These are phyloP conservation scores for Rhizophagus prolifer DNA, from an alignment of 192 early-diverging fungal genomes.

Conservation along the genomic window DNA sequence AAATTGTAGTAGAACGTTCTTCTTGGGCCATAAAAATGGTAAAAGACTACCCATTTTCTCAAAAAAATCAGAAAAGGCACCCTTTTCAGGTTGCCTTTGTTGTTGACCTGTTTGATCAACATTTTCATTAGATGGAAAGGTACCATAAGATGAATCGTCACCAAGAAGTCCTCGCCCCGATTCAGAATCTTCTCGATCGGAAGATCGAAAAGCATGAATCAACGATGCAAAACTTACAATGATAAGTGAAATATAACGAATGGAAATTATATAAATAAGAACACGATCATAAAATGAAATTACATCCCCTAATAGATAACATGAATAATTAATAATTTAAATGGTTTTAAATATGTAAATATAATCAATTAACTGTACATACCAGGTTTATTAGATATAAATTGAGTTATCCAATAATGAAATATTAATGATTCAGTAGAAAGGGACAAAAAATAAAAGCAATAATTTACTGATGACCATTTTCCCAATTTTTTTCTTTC, in stretches of 20 bases:
- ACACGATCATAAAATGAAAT: conserved; percentile 39
- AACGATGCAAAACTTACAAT: conserved; percentile 37
- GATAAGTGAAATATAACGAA: conserved; percentile 44
- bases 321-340: background rate
- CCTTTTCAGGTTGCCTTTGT: conserved; percentile 14
- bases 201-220: conserved; percentile 34
- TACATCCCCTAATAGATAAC: conserved; percentile 6
- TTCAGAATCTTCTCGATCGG: conserved; percentile 28
- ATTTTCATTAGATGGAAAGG: conserved; percentile 30
- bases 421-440: conserved; percentile 46
- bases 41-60: conserved; percentile 61
- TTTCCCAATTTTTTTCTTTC: conserved; percentile 40
- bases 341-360: background rate
- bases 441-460: conserved; percentile 49
- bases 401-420: conserved; percentile 42
- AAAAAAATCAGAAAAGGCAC: conserved; percentile 48
- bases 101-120: conserved; percentile 33
- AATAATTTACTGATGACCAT: conserved; percentile 56
- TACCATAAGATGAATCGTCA: conserved; percentile 1
- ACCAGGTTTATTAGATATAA: conserved; percentile 31
- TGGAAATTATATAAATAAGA: conserved; percentile 44
- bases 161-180: conserved; percentile 22
- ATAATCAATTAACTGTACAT: conserved; percentile 4
- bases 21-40: conserved; percentile 84
- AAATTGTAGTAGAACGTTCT: conserved; percentile 59